These are phyloP conservation scores for Coriolopsis trogii DNA, from an alignment of 1,284 basidiomycete species.

Conservation along the genomic window DNA sequence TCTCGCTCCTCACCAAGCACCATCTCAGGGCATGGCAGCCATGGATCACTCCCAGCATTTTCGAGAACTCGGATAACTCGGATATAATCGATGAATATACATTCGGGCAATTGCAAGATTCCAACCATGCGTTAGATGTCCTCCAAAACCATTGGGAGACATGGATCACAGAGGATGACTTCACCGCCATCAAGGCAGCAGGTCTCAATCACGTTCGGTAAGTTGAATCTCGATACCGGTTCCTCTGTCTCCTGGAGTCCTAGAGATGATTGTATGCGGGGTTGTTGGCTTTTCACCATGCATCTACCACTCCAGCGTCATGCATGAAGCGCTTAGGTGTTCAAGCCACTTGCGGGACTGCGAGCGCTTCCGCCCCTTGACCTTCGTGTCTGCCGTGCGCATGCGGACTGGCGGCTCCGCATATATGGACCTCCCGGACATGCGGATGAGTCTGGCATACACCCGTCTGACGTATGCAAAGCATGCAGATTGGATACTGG, in stretches of 20 bases:
- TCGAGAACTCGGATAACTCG: slow-evolving; percentile 62
- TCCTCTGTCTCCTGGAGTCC: not conserved
- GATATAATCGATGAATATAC: slow-evolving; percentile 73
- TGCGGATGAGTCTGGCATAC: too few relatives aligned
- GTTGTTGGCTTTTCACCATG: too few relatives aligned
- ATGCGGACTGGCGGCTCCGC: too few relatives aligned
- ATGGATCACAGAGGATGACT: slow-evolving; percentile 77
- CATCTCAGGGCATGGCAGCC: slow-evolving; percentile 43
- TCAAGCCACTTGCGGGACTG: too few relatives aligned
- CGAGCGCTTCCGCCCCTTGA: too few relatives aligned
- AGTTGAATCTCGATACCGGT: slow-evolving; percentile 11
- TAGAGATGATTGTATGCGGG: too few relatives aligned
- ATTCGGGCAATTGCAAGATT: slow-evolving; percentile 58
- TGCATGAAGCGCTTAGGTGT: too few relatives aligned
- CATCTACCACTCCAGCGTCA: too few relatives aligned
- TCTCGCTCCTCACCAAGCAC: too few relatives aligned
- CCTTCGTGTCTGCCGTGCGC: too few relatives aligned
- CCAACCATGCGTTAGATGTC: slow-evolving; percentile 45
- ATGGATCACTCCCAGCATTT: slow-evolving; percentile 77
- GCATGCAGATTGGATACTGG: slow-evolving; percentile 78
- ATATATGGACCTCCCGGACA: too few relatives aligned
- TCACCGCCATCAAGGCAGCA: slow-evolving; percentile 63
- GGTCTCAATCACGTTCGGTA: slow-evolving; percentile 80
- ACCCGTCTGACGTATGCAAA: too few relatives aligned
- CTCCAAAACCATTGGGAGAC: slow-evolving; percentile 70